These are phyloP conservation scores for Cercospora canescens DNA, from an alignment of 2,329 filamentous ascomycete species.

Conservation along the genomic window DNA sequence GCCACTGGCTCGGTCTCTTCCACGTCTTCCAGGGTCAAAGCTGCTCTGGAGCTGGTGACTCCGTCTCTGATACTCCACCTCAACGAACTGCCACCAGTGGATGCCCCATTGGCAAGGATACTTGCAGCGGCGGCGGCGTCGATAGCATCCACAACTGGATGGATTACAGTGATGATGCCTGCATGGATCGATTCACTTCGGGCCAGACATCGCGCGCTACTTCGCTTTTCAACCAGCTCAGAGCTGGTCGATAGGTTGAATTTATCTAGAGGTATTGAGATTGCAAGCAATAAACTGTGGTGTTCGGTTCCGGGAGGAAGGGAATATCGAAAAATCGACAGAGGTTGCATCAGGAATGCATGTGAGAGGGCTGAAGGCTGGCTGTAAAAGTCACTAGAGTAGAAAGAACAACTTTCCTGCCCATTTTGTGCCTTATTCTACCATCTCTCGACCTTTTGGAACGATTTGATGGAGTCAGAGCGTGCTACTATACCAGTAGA, in stretches of 20 bases:
- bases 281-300: too few relatives aligned
- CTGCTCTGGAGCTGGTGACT: slow-evolving; percentile 43
- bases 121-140: slow-evolving; percentile 44
- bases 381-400: not conserved
- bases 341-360: not conserved
- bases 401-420: not conserved
- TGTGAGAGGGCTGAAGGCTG: not conserved
- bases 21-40: slow-evolving; percentile 44
- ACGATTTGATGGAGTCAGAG: too few relatives aligned
- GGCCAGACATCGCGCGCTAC: slow-evolving; percentile 15
- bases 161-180: slow-evolving; percentile 35
- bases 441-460: not conserved
- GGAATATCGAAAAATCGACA: not conserved
- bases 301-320: too few relatives aligned
- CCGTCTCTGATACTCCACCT: slow-evolving; percentile 42
- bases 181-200: slow-evolving; percentile 17
- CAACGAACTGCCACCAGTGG: slow-evolving; percentile 46
- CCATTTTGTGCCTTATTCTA: not conserved
- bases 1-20: slow-evolving; percentile 45
- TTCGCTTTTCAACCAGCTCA: slow-evolving; percentile 13
- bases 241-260: not conserved
- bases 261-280: too few relatives aligned
- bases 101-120: slow-evolving; percentile 50
- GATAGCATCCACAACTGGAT: slow-evolving; percentile 50
- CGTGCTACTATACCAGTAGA: too few relatives aligned